Evolutionary conservation across 169 alveolate genomes (phyloP).

Genomic region (Cyclospora cayetanensis): DNA sequence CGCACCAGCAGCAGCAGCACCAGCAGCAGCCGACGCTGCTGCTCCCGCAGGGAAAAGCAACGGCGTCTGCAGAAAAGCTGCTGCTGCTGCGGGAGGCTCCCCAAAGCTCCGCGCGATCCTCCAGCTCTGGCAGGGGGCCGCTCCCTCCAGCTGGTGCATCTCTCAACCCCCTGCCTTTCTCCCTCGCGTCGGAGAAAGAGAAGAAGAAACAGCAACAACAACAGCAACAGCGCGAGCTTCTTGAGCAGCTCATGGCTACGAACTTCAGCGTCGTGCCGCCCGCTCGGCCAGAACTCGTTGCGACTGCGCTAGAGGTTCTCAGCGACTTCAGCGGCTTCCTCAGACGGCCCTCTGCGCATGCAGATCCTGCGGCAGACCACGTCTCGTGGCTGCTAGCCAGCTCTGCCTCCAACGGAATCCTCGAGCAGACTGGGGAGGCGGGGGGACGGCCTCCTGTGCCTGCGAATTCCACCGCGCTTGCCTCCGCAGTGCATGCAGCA

Average conservation of each 20-base stretch:
- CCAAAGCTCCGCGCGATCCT: not conserved
- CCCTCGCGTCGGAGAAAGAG: not conserved
- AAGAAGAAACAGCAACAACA: not conserved
- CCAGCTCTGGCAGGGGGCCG: too few species aligned
- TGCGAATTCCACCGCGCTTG: not conserved
- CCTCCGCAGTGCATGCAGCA: not conserved
- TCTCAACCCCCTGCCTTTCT: too few species aligned
- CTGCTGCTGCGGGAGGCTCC: not conserved
- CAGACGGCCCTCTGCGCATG: not conserved
- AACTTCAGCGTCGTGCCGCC: slow-evolving; percentile 21
- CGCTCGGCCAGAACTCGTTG: not conserved
- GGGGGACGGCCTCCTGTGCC: not conserved
- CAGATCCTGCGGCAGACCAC: not conserved
- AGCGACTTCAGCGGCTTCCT: slow-evolving; percentile 13
- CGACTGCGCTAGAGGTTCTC: slow-evolving; percentile 2
- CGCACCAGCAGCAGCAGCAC: slow-evolving; percentile 34
- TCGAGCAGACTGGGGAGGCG: not conserved
- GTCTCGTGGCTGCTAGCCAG: not conserved
- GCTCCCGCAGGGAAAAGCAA: not conserved
- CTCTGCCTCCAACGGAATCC: not conserved
- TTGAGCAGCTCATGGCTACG: not conserved
- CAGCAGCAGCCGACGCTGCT: slow-evolving; percentile 30
- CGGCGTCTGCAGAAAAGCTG: not conserved
- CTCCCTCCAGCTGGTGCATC: too few species aligned
- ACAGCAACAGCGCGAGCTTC: slow-evolving; percentile 39